A percentile compares a stretch with the other conserved stretches of the same genome.
Evolutionary conservation across 768 basidiomycete species (phyloP).

Genomic region (Mycena olivaceomarginata): DNA sequence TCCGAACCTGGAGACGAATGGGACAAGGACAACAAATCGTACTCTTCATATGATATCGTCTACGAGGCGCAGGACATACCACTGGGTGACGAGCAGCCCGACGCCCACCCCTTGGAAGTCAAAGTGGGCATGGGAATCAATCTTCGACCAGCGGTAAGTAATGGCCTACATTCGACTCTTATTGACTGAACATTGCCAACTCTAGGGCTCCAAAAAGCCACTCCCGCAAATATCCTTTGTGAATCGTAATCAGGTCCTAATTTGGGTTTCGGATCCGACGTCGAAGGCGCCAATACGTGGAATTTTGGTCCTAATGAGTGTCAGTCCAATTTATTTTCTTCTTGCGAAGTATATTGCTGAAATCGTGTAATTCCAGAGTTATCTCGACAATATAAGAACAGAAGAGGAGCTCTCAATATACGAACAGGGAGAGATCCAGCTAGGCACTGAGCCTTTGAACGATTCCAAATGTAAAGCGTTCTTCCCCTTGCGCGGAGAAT

Average conservation of each 20-base stretch:
- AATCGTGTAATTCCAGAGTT: not conserved
- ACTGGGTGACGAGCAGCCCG: not conserved
- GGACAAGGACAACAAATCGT: constrained; percentile 19
- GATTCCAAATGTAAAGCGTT: not conserved
- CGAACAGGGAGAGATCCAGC: not conserved
- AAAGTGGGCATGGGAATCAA: constrained; percentile 32
- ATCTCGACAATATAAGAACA: not conserved
- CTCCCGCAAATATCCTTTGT: constrained; percentile 24
- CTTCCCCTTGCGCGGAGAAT: no score
- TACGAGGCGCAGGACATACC: not conserved
- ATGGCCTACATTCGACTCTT: not conserved
- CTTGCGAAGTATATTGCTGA: not conserved
- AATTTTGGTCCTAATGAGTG: constrained; percentile 17
- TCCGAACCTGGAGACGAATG: constrained; percentile 7
- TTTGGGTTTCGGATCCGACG: constrained; percentile 16
- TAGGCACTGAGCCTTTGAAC: not conserved
- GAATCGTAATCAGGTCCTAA: constrained; percentile 8
- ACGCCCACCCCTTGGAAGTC: constrained; percentile 5
- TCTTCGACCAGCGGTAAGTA: constrained; percentile 17
- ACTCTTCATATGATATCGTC: constrained; percentile 12
- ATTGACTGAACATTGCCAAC: not conserved
- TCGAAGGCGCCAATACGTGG: constrained; percentile 16
- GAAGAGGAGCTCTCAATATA: not conserved
- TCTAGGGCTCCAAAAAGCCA: not conserved
- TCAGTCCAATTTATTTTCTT: not conserved